Evolutionary conservation across 2,329 filamentous ascomycete genomes (phyloP), one percentile per base, ranked within the genome.

Genomic region (Claviceps sp.): DNA sequence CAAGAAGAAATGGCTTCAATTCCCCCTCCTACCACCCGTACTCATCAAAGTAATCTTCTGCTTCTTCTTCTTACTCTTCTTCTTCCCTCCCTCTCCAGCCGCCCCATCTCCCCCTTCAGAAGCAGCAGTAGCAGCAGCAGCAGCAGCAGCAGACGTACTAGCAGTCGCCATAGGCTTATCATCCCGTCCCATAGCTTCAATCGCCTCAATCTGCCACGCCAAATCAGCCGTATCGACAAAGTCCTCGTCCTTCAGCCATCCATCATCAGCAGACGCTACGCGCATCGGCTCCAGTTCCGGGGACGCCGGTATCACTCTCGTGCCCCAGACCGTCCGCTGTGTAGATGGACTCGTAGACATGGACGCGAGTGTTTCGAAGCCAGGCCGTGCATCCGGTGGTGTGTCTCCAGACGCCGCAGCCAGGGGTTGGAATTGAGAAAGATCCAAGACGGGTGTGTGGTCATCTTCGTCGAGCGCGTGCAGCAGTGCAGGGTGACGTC

Each of bases 301-400:
- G 3, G 80, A 82, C 1, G 70, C 70, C 0, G 81, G 71, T 2
- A 95, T 70, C 0, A 78, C 81, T 3, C 79, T 75, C 0, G 91
- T 97, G n/a, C 91, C 91, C 91, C 91, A 97, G 0, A 97, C 88
- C 0, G 91, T 97, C 55, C 82, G 82, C 42, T 79, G 73, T 0
- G 81, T 79, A 6, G 81, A 83, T 0, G 90, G 89, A 56, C 86
- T 94, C 1, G 86, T 90, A 4, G 88, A 90, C 58, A 90, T 82
- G 1, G 83, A 84, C 0, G 86, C 85, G 22, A 95, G 69, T 2
- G 80, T 79, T 37, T 77, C 77, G 59, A 88, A 88, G 0, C 78
- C 81, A 13, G 75, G 72, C 20, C 79, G 72, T 47, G 76, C 72
- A 41, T 78, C 77, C 1, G 78, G 78, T 9, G 80, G 76, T 4